Evolutionary conservation across 768 basidiomycete genomes (phyloP).

Genomic region (Tylopilus intermedius): DNA sequence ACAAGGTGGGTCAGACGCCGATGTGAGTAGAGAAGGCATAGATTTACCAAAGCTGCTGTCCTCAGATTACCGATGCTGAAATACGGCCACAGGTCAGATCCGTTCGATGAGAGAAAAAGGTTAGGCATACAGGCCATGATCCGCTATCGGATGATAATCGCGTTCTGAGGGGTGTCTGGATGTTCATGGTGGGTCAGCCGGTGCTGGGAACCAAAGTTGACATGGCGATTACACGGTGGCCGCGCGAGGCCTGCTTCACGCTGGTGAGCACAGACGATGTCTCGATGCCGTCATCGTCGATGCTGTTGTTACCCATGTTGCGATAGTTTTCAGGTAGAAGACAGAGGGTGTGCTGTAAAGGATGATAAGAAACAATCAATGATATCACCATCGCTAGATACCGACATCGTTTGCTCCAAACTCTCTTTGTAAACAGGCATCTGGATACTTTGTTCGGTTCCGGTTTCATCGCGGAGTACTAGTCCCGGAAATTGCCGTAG

Average conservation of each 20-base stretch:
- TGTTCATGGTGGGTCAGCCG: conserved; percentile 36
- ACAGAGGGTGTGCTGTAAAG: conserved; percentile 58
- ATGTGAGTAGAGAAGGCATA: neutral
- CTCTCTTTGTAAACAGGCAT: conserved; percentile 89
- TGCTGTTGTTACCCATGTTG: too few species aligned
- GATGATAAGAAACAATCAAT: neutral
- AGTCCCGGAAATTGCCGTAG: conserved; percentile 78
- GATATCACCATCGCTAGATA: conserved; percentile 1
- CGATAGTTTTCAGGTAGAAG: conserved; percentile 56
- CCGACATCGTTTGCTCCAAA: conserved; percentile 76
- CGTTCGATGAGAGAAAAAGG: neutral
- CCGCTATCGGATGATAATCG: conserved; percentile 70
- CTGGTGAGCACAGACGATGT: too few species aligned
- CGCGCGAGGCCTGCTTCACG: neutral
- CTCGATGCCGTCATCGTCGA: neutral
- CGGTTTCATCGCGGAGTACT: conserved; percentile 70
- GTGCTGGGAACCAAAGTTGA: conserved; percentile 6
- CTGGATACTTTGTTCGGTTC: conserved; percentile 60
- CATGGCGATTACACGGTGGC: conserved; percentile 5
- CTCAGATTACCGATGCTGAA: conserved; percentile 76
- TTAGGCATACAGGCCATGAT: conserved; percentile 69
- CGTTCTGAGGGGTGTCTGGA: conserved; percentile 50
- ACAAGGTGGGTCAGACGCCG: conserved; percentile 6
- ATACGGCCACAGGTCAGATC: conserved; percentile 6
- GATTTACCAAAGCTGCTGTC: conserved; percentile 66